phyloP scores from a whole-genome alignment of 768 basidiomycete species.

The Boletus sp. region DNA sequence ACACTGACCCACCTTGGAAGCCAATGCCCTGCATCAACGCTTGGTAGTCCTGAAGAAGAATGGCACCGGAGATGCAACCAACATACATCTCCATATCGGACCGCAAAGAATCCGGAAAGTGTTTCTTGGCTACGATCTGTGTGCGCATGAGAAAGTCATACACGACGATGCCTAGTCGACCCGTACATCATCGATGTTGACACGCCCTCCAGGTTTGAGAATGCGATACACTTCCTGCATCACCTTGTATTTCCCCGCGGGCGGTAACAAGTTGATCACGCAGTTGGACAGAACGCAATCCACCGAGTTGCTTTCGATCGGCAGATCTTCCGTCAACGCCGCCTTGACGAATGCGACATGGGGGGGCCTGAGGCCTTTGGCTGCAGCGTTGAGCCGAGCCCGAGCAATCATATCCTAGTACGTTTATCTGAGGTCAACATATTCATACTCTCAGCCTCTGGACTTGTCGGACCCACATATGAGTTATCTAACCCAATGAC shows the following conservation, averaged over 20 bases:
- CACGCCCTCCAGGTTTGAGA: slow-evolving; percentile 54
- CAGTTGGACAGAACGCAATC: slow-evolving; percentile 60
- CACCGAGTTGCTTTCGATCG: slow-evolving; percentile 44
- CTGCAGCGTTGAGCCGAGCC: slow-evolving; percentile 44
- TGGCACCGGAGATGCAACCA: slow-evolving; percentile 47
- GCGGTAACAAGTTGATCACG: slow-evolving; percentile 49
- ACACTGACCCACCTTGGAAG: slow-evolving; percentile 35
- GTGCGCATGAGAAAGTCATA: background rate
- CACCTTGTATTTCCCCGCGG: slow-evolving; percentile 37
- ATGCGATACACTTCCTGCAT: slow-evolving; percentile 48
- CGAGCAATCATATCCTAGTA: slow-evolving; percentile 48
- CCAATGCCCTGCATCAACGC: slow-evolving; percentile 38
- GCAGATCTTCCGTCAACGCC: slow-evolving; percentile 41
- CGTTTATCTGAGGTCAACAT: background rate
- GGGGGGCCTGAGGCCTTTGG: slow-evolving; percentile 42
- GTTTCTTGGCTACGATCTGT: slow-evolving; percentile 47
- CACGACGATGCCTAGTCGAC: background rate
- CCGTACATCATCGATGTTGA: slow-evolving; percentile 50
- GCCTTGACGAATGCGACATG: slow-evolving; percentile 48
- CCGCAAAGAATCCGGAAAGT: slow-evolving; percentile 40
- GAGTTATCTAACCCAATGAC: slow-evolving; percentile 57
- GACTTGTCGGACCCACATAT: slow-evolving; percentile 28
- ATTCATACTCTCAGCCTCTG: background rate
- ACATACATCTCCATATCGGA: slow-evolving; percentile 41
- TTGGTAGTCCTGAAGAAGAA: slow-evolving; percentile 38